Base-by-base conservation (phyloP, 495 filamentous ascomycete genomes). In the Podospora conica region DNA sequence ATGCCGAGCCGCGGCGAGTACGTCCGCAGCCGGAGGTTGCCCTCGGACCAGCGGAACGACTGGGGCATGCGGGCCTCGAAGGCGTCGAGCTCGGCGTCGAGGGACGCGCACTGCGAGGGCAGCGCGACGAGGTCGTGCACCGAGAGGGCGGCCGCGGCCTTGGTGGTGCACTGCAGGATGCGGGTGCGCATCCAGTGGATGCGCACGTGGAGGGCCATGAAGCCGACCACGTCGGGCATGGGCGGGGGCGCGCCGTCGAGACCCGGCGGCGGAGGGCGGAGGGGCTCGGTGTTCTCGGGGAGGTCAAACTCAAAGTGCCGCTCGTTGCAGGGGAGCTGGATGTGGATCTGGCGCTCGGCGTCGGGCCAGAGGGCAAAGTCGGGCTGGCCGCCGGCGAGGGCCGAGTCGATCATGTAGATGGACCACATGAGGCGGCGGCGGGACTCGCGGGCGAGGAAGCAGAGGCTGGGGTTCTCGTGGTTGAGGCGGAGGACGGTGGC, bases 391-490 rank as follows among this genome's bases (percentile, higher is more conserved):
- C 74, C 76, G 24, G 80, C 77, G 23, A 81, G 75, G 53, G 75
- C 73, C 7, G 79, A 76, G 68, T 84, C 81, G 64, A 82, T 79
- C 64, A 81, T 82, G 67, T 80, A 75, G 10, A 84, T 71, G 10
- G 81, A 77, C 81, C 81, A 84, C 81, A 84, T 82, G 28, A 84
- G 72, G 12, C 81, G 74, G 56, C 81, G 76, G n/a, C 81, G 76
- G 0, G 79, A 80, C 70, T 84, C 81, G 24, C 76, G 76, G 3
- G 81, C 81, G 8, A 84, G 70, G 63, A 83, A 84, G 67, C 81
- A 81, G 29, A 84, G 69, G 40, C 74, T 75, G 20, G 79, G 70
- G 55, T 79, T 79, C 65, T 84, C 81, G 61, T 81, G 77, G 73
- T 82, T 81, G 2, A 84, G 73, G 0, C 81, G 76, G 23, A 83